Evolutionary conservation across 306 rosid species (phyloP).

Genomic region (Erythrophleum fordii): DNA sequence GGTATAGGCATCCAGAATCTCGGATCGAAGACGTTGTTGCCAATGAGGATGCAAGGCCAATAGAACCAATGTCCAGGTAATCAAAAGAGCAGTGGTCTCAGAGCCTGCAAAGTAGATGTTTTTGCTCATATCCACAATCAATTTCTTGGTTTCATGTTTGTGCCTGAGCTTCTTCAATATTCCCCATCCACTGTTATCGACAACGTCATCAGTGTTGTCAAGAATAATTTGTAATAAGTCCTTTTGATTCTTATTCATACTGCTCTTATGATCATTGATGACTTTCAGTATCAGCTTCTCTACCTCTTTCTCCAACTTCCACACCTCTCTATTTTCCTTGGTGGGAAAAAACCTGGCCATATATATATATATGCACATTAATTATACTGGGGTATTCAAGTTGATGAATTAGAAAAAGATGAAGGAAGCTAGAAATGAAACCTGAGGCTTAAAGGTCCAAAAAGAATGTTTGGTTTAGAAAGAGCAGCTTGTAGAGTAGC

Average conservation of each 20-base stretch:
- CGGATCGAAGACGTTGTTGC: conserved; percentile 43
- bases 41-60: conserved; percentile 41
- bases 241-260: not conserved
- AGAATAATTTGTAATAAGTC: conserved; percentile 40
- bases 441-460: conserved; percentile 43
- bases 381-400: not conserved
- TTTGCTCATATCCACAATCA: conserved; percentile 45
- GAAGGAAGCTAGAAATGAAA: not conserved
- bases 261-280: conserved; percentile 29
- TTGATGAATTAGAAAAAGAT: not conserved
- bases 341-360: conserved; percentile 42
- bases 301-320: conserved; percentile 43
- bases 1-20: conserved; percentile 28
- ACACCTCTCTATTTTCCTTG: conserved; percentile 38
- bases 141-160: not conserved
- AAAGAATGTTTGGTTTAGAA: conserved; percentile 32
- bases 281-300: conserved; percentile 36
- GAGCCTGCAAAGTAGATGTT: conserved; percentile 50
- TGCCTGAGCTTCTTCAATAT: not conserved
- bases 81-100: conserved; percentile 37
- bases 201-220: not conserved
- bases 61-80: conserved; percentile 43
- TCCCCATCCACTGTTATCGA: not conserved
- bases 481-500: conserved; percentile 34
- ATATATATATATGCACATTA: not conserved